These are phyloP conservation scores for Nakazawaea ishiwadae DNA, from an alignment of 805 yeast genomes.

Conservation along the genomic window DNA sequence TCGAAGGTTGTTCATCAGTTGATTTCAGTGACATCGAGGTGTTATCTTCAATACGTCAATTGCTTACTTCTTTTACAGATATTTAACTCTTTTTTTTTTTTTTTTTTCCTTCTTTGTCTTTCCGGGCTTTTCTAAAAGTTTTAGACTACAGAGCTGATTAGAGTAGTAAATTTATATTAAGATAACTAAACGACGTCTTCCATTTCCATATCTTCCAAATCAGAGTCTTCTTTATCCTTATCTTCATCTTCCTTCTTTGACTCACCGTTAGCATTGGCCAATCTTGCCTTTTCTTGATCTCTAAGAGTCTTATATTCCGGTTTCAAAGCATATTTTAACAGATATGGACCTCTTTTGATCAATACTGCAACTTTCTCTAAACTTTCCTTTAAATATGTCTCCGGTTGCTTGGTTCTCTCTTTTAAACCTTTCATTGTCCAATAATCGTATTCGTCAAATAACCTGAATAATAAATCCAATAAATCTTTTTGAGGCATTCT, in stretches of 20 bases:
- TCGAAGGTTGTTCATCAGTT: conserved; percentile 8
- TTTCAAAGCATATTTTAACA: conserved; percentile 83
- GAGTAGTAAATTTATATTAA: not conserved
- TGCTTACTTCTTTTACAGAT: not conserved
- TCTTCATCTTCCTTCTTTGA: conserved; percentile 30
- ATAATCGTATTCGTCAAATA: conserved; percentile 92
- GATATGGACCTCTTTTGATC: conserved; percentile 94
- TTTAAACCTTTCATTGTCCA: conserved; percentile 94
- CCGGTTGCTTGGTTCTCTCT: conserved; percentile 93
- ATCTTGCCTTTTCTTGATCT: conserved; percentile 68
- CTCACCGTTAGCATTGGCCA: conserved; percentile 7
- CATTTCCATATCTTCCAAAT: conserved; percentile 70
- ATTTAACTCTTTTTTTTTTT: not conserved
- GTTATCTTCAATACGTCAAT: not conserved
- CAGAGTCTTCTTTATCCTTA: conserved; percentile 54
- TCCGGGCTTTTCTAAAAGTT: not conserved
- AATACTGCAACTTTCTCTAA: conserved; percentile 84
- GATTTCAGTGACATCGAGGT: conserved; percentile 2
- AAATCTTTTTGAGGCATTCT: conserved; percentile 92
- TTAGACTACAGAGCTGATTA: not conserved
- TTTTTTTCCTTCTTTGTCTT: not conserved
- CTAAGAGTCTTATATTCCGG: conserved; percentile 82
- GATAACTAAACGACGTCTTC: conserved; percentile 54
- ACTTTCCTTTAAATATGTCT: conserved; percentile 84
- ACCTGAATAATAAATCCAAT: conserved; percentile 78